A percentile compares a stretch with the other conserved stretches of the same genome.
Evolutionary conservation across 495 filamentous ascomycete genomes (phyloP).

Genomic region (Neurospora sp.): DNA sequence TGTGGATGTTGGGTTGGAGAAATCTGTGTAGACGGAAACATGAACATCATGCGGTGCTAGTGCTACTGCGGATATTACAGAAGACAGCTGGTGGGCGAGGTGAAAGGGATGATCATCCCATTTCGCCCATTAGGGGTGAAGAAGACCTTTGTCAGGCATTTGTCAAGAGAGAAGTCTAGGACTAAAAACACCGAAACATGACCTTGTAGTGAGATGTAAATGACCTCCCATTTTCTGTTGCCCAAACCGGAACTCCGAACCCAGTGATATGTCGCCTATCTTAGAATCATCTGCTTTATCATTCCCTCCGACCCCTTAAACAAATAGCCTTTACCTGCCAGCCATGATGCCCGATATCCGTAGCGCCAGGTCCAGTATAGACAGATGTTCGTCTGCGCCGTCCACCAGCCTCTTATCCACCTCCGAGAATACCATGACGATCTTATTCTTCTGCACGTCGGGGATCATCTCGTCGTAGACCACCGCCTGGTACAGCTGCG

Average conservation of each 20-base stretch:
- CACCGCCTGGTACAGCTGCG: constrained; percentile 72
- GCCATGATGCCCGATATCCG: constrained; percentile 69
- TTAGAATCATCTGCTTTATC: neutral
- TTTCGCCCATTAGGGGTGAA: neutral
- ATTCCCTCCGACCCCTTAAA: neutral
- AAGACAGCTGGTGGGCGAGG: neutral
- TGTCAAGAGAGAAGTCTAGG: constrained; percentile 8
- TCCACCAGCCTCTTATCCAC: constrained; percentile 92
- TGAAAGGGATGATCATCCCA: no score
- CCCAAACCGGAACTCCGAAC: constrained; percentile 7
- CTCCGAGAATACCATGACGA: constrained; percentile 83
- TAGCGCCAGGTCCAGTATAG: constrained; percentile 73
- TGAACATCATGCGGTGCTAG: neutral
- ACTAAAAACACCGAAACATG: neutral
- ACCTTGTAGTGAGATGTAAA: neutral
- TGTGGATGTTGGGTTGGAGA: constrained; percentile 31
- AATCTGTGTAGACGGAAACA: neutral
- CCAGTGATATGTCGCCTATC: neutral
- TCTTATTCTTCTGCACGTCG: constrained; percentile 81
- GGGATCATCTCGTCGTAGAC: constrained; percentile 75
- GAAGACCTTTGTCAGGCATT: constrained; percentile 11
- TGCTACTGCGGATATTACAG: neutral
- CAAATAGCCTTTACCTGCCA: constrained; percentile 16
- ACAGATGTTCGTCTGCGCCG: constrained; percentile 92
- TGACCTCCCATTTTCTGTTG: constrained; percentile 3